phyloP scores from a whole-genome alignment of 305 asterid genomes.

The Rubia tinctorum region DNA sequence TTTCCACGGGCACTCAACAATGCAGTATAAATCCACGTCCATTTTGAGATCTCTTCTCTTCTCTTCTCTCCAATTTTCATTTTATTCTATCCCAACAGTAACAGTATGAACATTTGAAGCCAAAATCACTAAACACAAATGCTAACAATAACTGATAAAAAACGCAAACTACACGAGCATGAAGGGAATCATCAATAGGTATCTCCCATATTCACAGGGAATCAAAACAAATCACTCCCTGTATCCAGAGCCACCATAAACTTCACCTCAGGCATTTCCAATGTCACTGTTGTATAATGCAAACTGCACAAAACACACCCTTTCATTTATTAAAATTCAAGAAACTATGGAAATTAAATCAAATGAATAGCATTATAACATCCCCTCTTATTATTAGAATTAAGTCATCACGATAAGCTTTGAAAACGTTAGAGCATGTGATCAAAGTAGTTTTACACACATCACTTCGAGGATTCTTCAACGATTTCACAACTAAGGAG shows the following conservation, averaged over 20 bases:
- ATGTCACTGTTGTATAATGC: too few species aligned
- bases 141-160: too few species aligned
- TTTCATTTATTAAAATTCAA: too few species aligned
- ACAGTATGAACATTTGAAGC: background rate
- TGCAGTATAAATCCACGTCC: background rate
- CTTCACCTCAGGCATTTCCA: too few species aligned
- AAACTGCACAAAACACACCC: too few species aligned
- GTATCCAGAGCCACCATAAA: constrained; percentile 94
- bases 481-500: constrained; percentile 45
- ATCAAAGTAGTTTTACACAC: constrained; percentile 90
- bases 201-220: constrained; percentile 63
- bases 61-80: background rate
- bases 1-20: too few species aligned
- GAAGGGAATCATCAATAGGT: constrained; percentile 54
- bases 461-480: constrained; percentile 23
- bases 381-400: too few species aligned
- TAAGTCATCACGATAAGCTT: constrained; percentile 23
- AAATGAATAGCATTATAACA: too few species aligned
- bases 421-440: constrained; percentile 77
- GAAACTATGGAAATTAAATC: too few species aligned
- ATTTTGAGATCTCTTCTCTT: background rate
- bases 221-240: constrained; percentile 85
- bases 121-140: too few species aligned
- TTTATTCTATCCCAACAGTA: background rate
- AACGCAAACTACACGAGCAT: too few species aligned